Conservation (phyloP, 495 filamentous ascomycete genomes). For the Paragyromitra xinjiangensis region DNA sequence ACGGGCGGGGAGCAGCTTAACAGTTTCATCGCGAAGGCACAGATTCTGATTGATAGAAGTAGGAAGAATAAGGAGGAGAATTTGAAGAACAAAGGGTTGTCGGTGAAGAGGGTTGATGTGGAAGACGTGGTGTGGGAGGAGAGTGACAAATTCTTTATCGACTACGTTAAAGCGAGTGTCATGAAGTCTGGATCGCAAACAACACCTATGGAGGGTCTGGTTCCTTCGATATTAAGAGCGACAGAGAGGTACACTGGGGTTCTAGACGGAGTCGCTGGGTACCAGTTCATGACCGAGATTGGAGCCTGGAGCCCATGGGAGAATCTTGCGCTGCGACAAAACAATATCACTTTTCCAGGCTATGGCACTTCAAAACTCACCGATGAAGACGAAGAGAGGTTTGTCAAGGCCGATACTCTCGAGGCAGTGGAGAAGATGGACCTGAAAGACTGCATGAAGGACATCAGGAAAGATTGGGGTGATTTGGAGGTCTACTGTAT, state of each 20-base stretch:
- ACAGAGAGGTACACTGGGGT: slow-evolving; percentile 72
- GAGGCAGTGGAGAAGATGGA: slow-evolving; percentile 57
- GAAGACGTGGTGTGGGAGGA: slow-evolving; percentile 61
- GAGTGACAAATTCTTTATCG: slow-evolving; percentile 68
- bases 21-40: slow-evolving; percentile 72
- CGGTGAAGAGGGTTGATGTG: slow-evolving; percentile 57
- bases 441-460: slow-evolving; percentile 65
- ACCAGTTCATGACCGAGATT: slow-evolving; percentile 83
- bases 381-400: slow-evolving; percentile 58
- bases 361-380: slow-evolving; percentile 60
- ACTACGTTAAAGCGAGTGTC: slow-evolving; percentile 76
- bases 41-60: slow-evolving; percentile 71
- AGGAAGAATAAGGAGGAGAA: slow-evolving; percentile 69
- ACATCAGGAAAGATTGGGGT: slow-evolving; percentile 75
- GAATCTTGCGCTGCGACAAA: slow-evolving; percentile 70
- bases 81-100: slow-evolving; percentile 63
- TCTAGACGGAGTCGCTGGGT: slow-evolving; percentile 67
- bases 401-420: slow-evolving; percentile 53
- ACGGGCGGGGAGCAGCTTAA: slow-evolving; percentile 55
- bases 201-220: slow-evolving; percentile 66
- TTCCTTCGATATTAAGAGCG: slow-evolving; percentile 75
- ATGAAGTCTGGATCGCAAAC: slow-evolving; percentile 63
- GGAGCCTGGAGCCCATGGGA: slow-evolving; percentile 85
- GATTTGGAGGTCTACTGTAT: slow-evolving; percentile 81
- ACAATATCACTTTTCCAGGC: slow-evolving; percentile 70